Evolutionary conservation across 176 grass and related monocot species (phyloP), one percentile per base, ranked within the genome.

Genomic region (barley (Hordeum vulgare)): DNA sequence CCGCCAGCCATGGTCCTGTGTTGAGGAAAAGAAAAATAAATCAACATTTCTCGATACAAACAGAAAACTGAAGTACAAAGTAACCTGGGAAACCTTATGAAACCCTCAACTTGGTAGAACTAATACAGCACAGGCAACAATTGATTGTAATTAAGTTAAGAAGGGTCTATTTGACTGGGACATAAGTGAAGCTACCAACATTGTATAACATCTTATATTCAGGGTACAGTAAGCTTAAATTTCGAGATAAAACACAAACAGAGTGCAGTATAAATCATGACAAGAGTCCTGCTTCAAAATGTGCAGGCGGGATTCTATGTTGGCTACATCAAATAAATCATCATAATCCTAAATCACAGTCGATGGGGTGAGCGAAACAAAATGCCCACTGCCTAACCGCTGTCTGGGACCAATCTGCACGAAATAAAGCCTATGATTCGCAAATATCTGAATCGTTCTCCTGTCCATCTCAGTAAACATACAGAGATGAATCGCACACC

Each of bases 1-100:
- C 96, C 91, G 4, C 96, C 96, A 59, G 91, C 91, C 96, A 98
- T 98, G 56, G 85, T 86, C 74, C 89, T 91, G 76, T 66, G 11
- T 6, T 28, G 1, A 67, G 18, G 7, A 40, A 53, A 27, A 20
- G 18, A 62, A 9, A 9, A 12, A 71, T 26, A 34, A 1, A 53
- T 79, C 37, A 88, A 33, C 17, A 27, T 39, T 80, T 36, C 23
- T 31, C 2, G 54, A n/a, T 56, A 61, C 11, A 61, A 24, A 39
- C 8, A 36, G 66, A 62, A 60, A 5, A 33, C 1, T 33, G 3
- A 66, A 68, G 45, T 57, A n/a, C 3, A 36, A 4, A 80, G 66
- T 51, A 53, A 53, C 18, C 0, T 35, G 3, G 28, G 2, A 35
- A 39, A 40, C 1, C 51, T 53, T 7, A 29, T 3, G 21, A 11